These are phyloP conservation scores for Zangia roseola DNA, from an alignment of 768 basidiomycete species.

Conservation along the genomic window DNA sequence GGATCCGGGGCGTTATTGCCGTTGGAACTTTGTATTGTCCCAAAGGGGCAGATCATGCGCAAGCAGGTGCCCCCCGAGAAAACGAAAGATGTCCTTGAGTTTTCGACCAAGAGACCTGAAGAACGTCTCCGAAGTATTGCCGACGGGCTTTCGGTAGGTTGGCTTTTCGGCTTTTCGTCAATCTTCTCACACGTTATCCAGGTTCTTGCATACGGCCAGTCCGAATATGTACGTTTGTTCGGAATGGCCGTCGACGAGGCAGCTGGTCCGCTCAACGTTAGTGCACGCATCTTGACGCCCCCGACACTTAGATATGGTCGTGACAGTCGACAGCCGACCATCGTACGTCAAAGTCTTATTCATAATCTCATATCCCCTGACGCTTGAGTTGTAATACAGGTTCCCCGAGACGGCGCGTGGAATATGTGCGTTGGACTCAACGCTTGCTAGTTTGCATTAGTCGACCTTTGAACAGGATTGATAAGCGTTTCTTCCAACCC, in stretches of 20 bases:
- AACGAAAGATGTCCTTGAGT: slow-evolving; percentile 59
- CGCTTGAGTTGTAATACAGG: slow-evolving; percentile 37
- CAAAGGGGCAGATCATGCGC: slow-evolving; percentile 65
- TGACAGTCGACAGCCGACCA: slow-evolving; percentile 52
- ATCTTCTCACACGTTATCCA: slow-evolving; percentile 19
- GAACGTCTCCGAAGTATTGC: slow-evolving; percentile 57
- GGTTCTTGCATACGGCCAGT: slow-evolving; percentile 69
- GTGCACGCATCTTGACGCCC: slow-evolving; percentile 61
- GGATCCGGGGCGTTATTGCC: slow-evolving; percentile 62
- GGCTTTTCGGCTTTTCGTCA: background rate
- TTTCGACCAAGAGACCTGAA: slow-evolving; percentile 61
- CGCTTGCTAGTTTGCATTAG: background rate
- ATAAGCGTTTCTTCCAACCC: slow-evolving; percentile 66
- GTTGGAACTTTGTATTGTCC: slow-evolving; percentile 63
- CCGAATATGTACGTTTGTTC: slow-evolving; percentile 72
- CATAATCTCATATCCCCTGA: slow-evolving; percentile 1
- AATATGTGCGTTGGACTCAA: slow-evolving; percentile 54
- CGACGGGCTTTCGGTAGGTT: slow-evolving; percentile 50
- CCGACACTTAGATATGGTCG: slow-evolving; percentile 67
- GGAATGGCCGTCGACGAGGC: slow-evolving; percentile 60
- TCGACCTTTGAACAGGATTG: slow-evolving; percentile 47
- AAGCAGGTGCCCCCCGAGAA: slow-evolving; percentile 70
- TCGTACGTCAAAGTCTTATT: slow-evolving; percentile 41
- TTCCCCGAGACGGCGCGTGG: slow-evolving; percentile 69
- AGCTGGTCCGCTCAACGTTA: slow-evolving; percentile 51